Conservation (phyloP, 176 grass and related monocot genomes). For the Rhipidocladum racemiflorum region DNA sequence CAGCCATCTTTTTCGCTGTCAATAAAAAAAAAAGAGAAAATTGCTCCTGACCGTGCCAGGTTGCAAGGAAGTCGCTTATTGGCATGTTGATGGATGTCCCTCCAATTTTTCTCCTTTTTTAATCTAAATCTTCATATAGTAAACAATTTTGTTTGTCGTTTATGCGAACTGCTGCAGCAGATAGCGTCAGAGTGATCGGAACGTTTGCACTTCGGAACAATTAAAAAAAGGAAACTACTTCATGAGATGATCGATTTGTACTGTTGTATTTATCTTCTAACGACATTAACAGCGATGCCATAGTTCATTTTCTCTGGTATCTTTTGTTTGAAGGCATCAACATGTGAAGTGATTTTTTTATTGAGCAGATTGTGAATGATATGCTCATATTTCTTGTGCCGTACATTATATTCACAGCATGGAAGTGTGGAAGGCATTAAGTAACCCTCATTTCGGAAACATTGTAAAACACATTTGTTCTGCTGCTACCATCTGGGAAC, state of each 20-base stretch:
- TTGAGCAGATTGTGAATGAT: neutral
- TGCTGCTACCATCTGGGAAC: neutral
- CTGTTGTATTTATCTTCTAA: neutral
- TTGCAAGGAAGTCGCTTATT: conserved; percentile 18
- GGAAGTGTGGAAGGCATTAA: neutral
- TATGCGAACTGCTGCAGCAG: conserved; percentile 13
- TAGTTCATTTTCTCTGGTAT: conserved; percentile 22
- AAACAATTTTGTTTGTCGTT: conserved; percentile 27
- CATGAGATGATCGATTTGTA: neutral
- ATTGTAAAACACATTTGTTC: neutral
- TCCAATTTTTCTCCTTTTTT: neutral
- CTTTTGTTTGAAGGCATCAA: neutral
- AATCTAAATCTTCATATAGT: neutral
- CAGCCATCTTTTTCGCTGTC: neutral
- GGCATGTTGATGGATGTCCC: conserved; percentile 12
- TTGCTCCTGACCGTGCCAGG: too few species aligned
- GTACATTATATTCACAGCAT: neutral
- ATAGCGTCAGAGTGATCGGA: conserved; percentile 24
- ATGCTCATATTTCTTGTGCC: neutral
- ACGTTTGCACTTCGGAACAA: neutral
- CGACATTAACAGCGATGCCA: neutral
- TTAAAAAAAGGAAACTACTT: conserved; percentile 35
- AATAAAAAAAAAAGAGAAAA: too few species aligned
- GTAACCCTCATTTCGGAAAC: too few species aligned
- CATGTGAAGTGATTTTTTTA: neutral